phyloP scores from a whole-genome alignment of 2,329 filamentous ascomycete species.

The Fusarium caatingaense region DNA sequence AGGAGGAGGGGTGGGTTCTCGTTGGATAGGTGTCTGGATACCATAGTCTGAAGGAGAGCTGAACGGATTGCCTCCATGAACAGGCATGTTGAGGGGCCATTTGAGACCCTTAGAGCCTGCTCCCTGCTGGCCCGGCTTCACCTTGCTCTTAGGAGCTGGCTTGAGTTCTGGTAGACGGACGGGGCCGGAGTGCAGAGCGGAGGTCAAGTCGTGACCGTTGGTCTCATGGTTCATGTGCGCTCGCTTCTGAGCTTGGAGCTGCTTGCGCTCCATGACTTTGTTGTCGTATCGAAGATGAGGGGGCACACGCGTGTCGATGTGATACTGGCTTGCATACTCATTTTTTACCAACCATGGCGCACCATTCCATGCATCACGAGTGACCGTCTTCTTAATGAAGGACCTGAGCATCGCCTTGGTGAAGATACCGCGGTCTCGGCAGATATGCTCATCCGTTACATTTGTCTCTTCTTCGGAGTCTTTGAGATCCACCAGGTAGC shows the following conservation, averaged over 20 bases:
- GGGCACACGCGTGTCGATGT: constrained; percentile 89
- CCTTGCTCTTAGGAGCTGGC: constrained; percentile 76
- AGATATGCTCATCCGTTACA: constrained; percentile 84
- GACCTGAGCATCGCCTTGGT: constrained; percentile 93
- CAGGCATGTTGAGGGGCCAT: constrained; percentile 48
- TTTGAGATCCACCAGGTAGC: constrained; percentile 83
- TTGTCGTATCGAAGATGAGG: constrained; percentile 84
- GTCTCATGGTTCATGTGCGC: constrained; percentile 59
- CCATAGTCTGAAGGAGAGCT: constrained; percentile 59
- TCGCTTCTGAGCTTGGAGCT: constrained; percentile 74
- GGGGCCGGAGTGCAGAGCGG: constrained; percentile 56
- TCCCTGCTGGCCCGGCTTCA: constrained; percentile 58
- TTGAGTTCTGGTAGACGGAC: constrained; percentile 78
- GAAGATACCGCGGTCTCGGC: constrained; percentile 89
- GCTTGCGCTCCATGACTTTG: constrained; percentile 81
- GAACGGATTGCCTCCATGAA: constrained; percentile 59
- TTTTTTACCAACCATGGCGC: constrained; percentile 96
- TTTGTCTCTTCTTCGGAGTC: constrained; percentile 78
- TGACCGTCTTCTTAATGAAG: constrained; percentile 96
- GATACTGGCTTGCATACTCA: constrained; percentile 83
- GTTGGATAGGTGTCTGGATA: constrained; percentile 46
- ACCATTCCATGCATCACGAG: constrained; percentile 91
- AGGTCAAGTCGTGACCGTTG: constrained; percentile 53
- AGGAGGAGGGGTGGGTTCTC: constrained; percentile 63
- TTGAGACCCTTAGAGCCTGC: constrained; percentile 58